These are phyloP conservation scores for Starmerella davenportii DNA, from an alignment of 805 yeast species.

Conservation along the genomic window DNA sequence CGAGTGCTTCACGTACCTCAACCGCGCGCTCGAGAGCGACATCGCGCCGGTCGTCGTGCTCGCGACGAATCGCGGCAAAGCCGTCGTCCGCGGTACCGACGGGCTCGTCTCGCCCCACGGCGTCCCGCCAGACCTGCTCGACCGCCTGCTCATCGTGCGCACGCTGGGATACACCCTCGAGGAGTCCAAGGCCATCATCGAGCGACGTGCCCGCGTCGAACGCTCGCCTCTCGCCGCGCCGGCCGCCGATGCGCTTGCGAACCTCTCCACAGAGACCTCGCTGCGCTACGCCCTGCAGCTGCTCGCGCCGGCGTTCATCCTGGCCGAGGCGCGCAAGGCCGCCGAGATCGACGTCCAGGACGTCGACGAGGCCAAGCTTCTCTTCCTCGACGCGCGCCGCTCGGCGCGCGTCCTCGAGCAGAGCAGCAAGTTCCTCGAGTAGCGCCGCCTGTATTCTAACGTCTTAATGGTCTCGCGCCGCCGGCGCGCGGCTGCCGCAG, in stretches of 20 bases:
- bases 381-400: slow-evolving; percentile 75
- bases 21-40: slow-evolving; percentile 78
- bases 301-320: slow-evolving; percentile 74
- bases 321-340: slow-evolving; percentile 58
- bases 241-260: slow-evolving; percentile 61
- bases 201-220: slow-evolving; percentile 67
- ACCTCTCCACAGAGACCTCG: slow-evolving; percentile 57
- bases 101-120: slow-evolving; percentile 87
- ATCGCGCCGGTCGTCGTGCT: slow-evolving; percentile 89
- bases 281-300: slow-evolving; percentile 84
- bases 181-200: slow-evolving; percentile 66
- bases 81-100: slow-evolving; percentile 76
- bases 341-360: slow-evolving; percentile 49
- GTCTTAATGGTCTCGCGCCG: too few species aligned
- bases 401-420: slow-evolving; percentile 52
- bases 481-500: too few species aligned
- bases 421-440: slow-evolving; percentile 1
- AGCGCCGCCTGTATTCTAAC: neutral
- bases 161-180: slow-evolving; percentile 75
- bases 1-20: slow-evolving; percentile 88
- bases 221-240: slow-evolving; percentile 42
- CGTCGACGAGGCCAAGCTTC: slow-evolving; percentile 61
- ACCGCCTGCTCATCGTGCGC: slow-evolving; percentile 76
- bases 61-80: slow-evolving; percentile 90
- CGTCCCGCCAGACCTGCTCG: slow-evolving; percentile 84